phyloP scores from a whole-genome alignment of 192 early-diverging fungal species.

The Backusella circina region DNA sequence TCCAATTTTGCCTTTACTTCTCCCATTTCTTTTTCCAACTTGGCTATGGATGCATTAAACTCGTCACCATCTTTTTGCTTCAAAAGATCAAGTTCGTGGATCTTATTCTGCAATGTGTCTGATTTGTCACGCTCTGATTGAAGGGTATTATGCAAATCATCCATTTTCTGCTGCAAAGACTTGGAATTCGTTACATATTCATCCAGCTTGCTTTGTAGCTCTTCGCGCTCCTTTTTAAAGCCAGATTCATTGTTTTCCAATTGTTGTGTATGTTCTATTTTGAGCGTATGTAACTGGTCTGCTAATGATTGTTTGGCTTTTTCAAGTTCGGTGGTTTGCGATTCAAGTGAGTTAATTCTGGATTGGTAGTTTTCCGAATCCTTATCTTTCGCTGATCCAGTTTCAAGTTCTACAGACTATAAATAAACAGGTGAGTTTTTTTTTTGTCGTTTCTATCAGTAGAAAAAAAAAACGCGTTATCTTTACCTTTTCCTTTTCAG shows the following conservation, averaged over 20 bases:
- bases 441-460: background rate
- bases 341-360: background rate
- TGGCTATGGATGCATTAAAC: background rate
- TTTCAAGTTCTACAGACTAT: background rate
- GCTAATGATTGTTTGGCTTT: background rate
- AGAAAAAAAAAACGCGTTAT: background rate
- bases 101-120: background rate
- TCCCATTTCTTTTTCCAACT: background rate
- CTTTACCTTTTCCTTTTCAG: background rate
- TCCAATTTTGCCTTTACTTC: background rate
- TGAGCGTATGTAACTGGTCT: background rate
- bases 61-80: background rate
- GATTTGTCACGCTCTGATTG: background rate
- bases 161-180: background rate
- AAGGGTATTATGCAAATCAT: background rate
- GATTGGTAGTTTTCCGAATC: background rate
- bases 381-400: background rate
- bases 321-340: slow-evolving; percentile 1
- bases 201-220: background rate
- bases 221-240: background rate
- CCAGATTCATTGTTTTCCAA: background rate
- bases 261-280: background rate
- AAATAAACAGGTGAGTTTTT: background rate
- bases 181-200: background rate
- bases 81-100: background rate